These are phyloP conservation scores for Naegleria lovaniensis DNA, from an alignment of 208 protist species.

Conservation along the genomic window DNA sequence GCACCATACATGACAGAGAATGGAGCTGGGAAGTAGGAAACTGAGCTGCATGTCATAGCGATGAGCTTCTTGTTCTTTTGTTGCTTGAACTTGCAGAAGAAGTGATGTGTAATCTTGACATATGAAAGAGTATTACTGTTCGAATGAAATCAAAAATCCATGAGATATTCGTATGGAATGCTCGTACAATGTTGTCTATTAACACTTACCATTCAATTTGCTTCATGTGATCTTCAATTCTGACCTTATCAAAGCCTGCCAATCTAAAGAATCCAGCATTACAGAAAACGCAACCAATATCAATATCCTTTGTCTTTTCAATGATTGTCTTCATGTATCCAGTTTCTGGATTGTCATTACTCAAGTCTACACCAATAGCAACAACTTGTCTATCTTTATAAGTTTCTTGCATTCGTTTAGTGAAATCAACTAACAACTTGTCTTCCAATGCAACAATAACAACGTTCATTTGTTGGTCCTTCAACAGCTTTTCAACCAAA, in stretches of 20 bases:
- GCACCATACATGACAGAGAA: slow-evolving; percentile 15
- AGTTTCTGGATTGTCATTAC: neutral
- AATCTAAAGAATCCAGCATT: slow-evolving; percentile 26
- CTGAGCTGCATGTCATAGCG: neutral
- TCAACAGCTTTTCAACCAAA: neutral
- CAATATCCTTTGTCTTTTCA: slow-evolving; percentile 22
- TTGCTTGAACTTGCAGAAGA: slow-evolving; percentile 8
- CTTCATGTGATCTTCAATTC: slow-evolving; percentile 3
- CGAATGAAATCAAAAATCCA: neutral
- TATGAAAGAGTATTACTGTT: neutral
- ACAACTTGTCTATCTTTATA: neutral
- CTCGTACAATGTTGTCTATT: too few species aligned
- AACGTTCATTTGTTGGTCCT: slow-evolving; percentile 23
- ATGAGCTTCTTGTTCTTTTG: neutral
- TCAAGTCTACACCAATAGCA: neutral
- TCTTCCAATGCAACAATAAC: slow-evolving; percentile 21
- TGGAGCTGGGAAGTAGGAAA: slow-evolving; percentile 21
- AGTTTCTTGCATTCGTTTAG: neutral
- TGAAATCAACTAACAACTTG: neutral
- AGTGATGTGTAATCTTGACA: slow-evolving; percentile 20
- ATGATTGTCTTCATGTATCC: slow-evolving; percentile 19
- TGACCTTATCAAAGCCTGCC: neutral
- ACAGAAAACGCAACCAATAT: slow-evolving; percentile 4
- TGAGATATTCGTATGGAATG: too few species aligned
- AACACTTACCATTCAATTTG: slow-evolving; percentile 8